Conservation (phyloP, 2,329 filamentous ascomycete genomes). For the Aureobasidium musti region DNA sequence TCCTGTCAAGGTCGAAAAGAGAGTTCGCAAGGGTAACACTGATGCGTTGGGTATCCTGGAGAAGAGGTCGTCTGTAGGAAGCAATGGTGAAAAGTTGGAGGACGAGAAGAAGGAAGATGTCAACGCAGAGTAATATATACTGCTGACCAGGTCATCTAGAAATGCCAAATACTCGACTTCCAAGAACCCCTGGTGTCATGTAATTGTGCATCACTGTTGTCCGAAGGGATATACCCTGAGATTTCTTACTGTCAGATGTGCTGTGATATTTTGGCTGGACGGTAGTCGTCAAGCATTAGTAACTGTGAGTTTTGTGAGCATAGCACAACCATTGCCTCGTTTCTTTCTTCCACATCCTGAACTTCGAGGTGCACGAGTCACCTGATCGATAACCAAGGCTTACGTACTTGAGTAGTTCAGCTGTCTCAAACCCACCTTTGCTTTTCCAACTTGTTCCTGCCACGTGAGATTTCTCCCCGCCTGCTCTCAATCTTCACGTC, state of each 20-base stretch:
- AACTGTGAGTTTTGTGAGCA: no score
- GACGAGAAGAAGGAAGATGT: not conserved
- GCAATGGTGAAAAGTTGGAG: not conserved
- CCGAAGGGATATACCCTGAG: not conserved
- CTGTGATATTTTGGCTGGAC: no score
- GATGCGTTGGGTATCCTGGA: not conserved
- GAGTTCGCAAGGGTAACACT: slow-evolving; percentile 32
- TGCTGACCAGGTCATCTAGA: not conserved
- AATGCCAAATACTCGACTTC: not conserved
- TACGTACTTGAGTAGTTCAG: no score
- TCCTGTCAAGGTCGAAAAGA: slow-evolving; percentile 36
- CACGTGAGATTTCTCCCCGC: no score
- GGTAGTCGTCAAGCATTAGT: no score
- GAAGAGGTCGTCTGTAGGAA: not conserved
- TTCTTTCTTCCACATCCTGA: no score
- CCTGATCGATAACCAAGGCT: no score
- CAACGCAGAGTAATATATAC: not conserved
- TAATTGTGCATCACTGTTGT: not conserved
- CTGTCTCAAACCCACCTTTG: no score
- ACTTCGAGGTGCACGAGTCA: no score
- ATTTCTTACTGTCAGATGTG: not conserved
- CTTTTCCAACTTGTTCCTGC: no score
- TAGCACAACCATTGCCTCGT: no score
- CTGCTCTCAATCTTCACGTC: no score
- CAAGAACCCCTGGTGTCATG: not conserved